Evolutionary conservation across 1,284 basidiomycete genomes (phyloP).

Genomic region (Apiotrichum brassicae): DNA sequence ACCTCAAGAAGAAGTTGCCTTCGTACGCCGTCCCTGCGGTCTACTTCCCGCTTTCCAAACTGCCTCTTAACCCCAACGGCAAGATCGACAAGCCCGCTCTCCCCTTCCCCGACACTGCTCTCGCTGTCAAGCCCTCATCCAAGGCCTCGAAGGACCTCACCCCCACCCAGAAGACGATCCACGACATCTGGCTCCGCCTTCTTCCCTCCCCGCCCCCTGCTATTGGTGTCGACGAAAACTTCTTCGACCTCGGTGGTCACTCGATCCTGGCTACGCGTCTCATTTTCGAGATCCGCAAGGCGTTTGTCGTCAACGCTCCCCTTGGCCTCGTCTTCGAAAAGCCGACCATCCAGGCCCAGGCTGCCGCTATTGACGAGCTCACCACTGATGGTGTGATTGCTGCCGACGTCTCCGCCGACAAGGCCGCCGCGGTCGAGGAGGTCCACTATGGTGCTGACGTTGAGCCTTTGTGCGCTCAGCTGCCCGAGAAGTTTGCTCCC

Average conservation of each 20-base stretch:
- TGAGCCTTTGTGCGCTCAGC: conserved; percentile 56
- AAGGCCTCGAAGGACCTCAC: conserved; percentile 47
- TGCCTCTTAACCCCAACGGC: conserved; percentile 98
- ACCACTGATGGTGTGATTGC: conserved; percentile 77
- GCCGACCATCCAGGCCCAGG: conserved; percentile 79
- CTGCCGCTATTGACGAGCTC: conserved; percentile 68
- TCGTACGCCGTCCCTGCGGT: conserved; percentile 89
- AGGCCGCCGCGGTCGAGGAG: conserved; percentile 12
- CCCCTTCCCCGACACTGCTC: conserved; percentile 96
- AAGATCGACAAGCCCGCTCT: conserved; percentile 98
- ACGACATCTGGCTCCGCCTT: conserved; percentile 73
- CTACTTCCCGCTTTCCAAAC: conserved; percentile 86
- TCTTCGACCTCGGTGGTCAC: conserved; percentile 98
- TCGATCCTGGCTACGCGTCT: conserved; percentile 96
- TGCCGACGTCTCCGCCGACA: conserved; percentile 35
- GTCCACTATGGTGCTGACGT: conserved; percentile 72
- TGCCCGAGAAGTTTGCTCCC: conserved; percentile 58
- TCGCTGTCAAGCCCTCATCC: conserved; percentile 51
- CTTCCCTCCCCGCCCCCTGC: conserved; percentile 73
- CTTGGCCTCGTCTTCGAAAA: conserved; percentile 88
- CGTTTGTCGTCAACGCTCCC: conserved; percentile 85
- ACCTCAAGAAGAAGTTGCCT: conserved; percentile 95
- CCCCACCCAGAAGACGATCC: conserved; percentile 73
- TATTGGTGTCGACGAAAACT: conserved; percentile 85
- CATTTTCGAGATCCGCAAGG: conserved; percentile 93